These are phyloP conservation scores for Pichia kluyveri DNA, from an alignment of 805 yeast species.

Conservation along the genomic window DNA sequence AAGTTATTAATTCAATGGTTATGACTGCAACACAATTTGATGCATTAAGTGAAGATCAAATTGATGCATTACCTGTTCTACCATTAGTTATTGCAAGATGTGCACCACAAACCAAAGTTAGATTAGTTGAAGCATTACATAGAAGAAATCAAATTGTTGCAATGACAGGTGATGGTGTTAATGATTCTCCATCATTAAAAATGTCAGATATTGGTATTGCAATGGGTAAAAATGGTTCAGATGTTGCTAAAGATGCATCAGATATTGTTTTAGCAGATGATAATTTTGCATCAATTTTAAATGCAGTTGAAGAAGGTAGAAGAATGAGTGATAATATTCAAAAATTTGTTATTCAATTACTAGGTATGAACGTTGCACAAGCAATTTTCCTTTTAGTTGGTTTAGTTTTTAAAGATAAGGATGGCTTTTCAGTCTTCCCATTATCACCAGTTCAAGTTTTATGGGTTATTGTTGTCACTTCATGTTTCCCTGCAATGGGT, in stretches of 20 bases:
- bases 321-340: conserved; percentile 73
- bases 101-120: conserved; percentile 74
- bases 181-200: conserved; percentile 71
- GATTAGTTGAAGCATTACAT: conserved; percentile 72
- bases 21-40: conserved; percentile 74
- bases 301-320: conserved; percentile 75
- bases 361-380: conserved; percentile 67
- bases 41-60: conserved; percentile 45
- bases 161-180: conserved; percentile 82
- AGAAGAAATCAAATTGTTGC: conserved; percentile 58
- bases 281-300: conserved; percentile 69
- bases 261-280: conserved; percentile 71
- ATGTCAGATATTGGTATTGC: conserved; percentile 78
- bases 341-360: conserved; percentile 64
- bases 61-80: conserved; percentile 55
- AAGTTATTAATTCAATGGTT: conserved; percentile 55
- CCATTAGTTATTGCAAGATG: conserved; percentile 78
- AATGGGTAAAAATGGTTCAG: conserved; percentile 75
- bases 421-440: conserved; percentile 70
- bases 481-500: conserved; percentile 82
- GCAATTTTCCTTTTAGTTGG: conserved; percentile 64
- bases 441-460: conserved; percentile 71
- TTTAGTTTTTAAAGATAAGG: conserved; percentile 55
- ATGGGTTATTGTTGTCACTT: conserved; percentile 72
- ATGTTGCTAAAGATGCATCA: conserved; percentile 78